Evolutionary conservation across 768 basidiomycete genomes (phyloP), one percentile per base, ranked within the genome.

Genomic region (Tephrocybe sp.): DNA sequence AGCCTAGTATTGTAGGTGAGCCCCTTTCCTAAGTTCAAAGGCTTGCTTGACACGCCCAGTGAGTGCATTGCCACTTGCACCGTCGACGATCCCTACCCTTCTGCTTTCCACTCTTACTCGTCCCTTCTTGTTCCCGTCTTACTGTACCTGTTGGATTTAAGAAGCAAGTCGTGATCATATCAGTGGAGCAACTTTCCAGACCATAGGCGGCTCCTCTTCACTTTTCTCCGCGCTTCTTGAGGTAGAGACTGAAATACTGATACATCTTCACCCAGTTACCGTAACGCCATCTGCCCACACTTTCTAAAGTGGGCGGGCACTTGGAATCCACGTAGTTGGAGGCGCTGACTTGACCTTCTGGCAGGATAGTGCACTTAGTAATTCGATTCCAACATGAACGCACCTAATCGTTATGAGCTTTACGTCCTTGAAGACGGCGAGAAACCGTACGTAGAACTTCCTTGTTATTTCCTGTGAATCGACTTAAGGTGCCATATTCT

Each of bases 351-450:
- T n/a, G n/a, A n/a, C n/a, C n/a, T n/a, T n/a, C n/a, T n/a, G n/a
- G n/a, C n/a, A n/a, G n/a, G n/a, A n/a, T n/a, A n/a, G n/a, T n/a
- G n/a, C n/a, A n/a, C n/a, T n/a, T n/a, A n/a, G n/a, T n/a, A n/a
- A n/a, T n/a, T n/a, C n/a, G n/a, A n/a, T 32, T 31, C 18, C 13
- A 32, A 25, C 39, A 92, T 97, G 89, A 99, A 99, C 72, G 93
- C 93, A 38, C 94, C 93, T n/a, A 85, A 86, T 65, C 84, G 96
- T 57, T 89, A 86, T 63, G 94, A 97, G 40, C 46, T 53, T 16
- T 57, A 30, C 32, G 87, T 96, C 40, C 79, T 98, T 39, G 91
- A 93, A 16, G 94, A 98, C 60, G 91, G 87, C 64, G 95, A 99
- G 75, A 89, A 87, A 73, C 74, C 84, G 95, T 98, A 76, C 76